phyloP scores from a whole-genome alignment of 2,329 filamentous ascomycete species.

The Aspergillus hiratsukae region DNA sequence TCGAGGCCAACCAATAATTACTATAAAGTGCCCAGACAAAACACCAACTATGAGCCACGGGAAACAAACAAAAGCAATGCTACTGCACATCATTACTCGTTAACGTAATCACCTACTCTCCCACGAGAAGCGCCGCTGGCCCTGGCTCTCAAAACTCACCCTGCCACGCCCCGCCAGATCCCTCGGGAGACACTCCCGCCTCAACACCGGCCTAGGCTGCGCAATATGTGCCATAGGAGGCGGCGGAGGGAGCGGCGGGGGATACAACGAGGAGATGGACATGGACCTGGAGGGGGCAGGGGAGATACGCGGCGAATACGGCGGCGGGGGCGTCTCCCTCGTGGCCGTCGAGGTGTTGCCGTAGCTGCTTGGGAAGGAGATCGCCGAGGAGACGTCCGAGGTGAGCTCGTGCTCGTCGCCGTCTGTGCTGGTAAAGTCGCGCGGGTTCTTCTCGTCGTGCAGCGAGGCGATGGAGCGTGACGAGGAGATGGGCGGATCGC shows the following conservation, averaged over 20 bases:
- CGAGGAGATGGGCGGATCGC: slow-evolving; percentile 26
- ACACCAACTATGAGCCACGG: not conserved
- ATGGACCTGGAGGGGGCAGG: slow-evolving; percentile 29
- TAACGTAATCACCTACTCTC: slow-evolving; percentile 19
- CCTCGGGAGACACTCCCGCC: slow-evolving; percentile 5
- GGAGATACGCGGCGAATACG: slow-evolving; percentile 34
- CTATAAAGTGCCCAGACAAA: not conserved
- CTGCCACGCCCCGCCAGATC: not conserved
- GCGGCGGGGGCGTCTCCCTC: slow-evolving; percentile 39
- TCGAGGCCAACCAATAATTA: not conserved
- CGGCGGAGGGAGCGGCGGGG: slow-evolving; percentile 6
- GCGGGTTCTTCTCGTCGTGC: slow-evolving; percentile 29
- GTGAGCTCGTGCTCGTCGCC: slow-evolving; percentile 30
- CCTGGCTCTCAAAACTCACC: slow-evolving; percentile 5
- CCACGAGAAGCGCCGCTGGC: slow-evolving; percentile 20
- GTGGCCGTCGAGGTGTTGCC: slow-evolving; percentile 43
- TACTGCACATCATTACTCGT: not conserved
- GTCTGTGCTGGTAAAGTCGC: slow-evolving; percentile 18
- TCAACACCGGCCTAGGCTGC: slow-evolving; percentile 24
- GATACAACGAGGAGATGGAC: slow-evolving; percentile 25
- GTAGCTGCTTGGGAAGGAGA: slow-evolving; percentile 41
- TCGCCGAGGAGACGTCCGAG: slow-evolving; percentile 37
- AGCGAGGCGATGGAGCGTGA: slow-evolving; percentile 6
- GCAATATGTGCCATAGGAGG: slow-evolving; percentile 26
- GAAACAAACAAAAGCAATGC: not conserved